Conservation (phyloP, 192 early-diverging fungal species). For the Gorgonomyces haynaldii region DNA sequence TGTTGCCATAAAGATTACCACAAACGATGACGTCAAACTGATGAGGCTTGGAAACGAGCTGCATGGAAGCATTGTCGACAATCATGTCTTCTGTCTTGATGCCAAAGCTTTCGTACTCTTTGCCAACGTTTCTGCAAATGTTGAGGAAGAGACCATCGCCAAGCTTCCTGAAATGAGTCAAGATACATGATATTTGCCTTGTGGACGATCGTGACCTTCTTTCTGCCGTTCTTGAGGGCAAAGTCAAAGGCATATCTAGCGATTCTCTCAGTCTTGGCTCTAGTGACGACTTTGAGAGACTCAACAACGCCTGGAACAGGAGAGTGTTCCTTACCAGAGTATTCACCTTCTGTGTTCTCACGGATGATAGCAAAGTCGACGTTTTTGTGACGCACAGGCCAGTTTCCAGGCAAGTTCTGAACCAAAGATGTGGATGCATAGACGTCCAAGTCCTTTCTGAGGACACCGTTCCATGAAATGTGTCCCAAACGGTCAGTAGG, state of each 20-base stretch:
- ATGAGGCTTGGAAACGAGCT: constrained; percentile 92
- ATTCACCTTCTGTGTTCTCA: constrained; percentile 99
- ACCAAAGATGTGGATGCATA: constrained; percentile 90
- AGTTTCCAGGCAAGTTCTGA: constrained; percentile 72
- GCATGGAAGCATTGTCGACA: constrained; percentile 99
- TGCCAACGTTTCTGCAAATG: constrained; percentile 89
- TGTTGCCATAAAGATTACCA: constrained; percentile 99
- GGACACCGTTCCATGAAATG: constrained; percentile 90
- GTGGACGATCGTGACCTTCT: constrained; percentile 98
- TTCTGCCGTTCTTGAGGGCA: constrained; percentile 90
- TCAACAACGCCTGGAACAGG: constrained; percentile 97
- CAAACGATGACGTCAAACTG: constrained; percentile 99
- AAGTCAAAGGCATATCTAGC: constrained; percentile 98
- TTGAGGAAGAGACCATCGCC: constrained; percentile 97
- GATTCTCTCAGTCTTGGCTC: constrained; percentile 96
- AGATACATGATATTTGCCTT: constrained; percentile 99
- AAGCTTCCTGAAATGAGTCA: constrained; percentile 56
- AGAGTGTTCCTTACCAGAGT: constrained; percentile 96
- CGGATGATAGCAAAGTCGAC: constrained; percentile 99
- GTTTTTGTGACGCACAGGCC: constrained; percentile 76
- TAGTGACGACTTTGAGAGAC: constrained; percentile 95
- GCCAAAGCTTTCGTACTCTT: constrained; percentile 77
- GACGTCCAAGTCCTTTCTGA: constrained; percentile 97
- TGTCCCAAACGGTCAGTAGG: constrained; percentile 76
- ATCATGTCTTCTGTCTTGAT: constrained; percentile 99